These are phyloP conservation scores for Oryza brachyantha DNA, from an alignment of 176 grass and related monocot genomes.

Conservation along the genomic window DNA sequence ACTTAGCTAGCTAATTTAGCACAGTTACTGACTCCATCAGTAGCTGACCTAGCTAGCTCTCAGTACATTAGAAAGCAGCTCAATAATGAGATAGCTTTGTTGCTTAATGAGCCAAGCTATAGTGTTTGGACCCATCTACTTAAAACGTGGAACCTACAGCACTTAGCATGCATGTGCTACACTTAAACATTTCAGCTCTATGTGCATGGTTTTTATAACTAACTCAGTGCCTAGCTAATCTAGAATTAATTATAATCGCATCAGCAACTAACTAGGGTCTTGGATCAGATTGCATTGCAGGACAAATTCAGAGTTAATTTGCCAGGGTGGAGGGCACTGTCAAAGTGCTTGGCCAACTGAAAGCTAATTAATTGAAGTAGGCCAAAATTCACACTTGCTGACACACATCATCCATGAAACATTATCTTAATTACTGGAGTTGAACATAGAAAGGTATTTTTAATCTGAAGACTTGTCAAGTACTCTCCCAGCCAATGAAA, in stretches of 20 bases:
- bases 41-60: conserved; percentile 10
- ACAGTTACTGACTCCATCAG: conserved; percentile 21
- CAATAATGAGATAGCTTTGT: conserved; percentile 29
- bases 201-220: neutral
- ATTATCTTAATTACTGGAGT: neutral
- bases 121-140: conserved; percentile 47
- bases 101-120: conserved; percentile 37
- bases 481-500: conserved; percentile 27
- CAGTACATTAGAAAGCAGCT: conserved; percentile 30
- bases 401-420: conserved; percentile 9
- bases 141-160: conserved; percentile 23
- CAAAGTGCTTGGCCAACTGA: conserved; percentile 40
- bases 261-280: neutral
- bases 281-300: conserved; percentile 3
- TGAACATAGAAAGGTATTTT: conserved; percentile 9
- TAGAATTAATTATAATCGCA: conserved; percentile 15
- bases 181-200: conserved; percentile 30
- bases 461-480: neutral
- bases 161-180: conserved; percentile 40
- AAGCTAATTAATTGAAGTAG: neutral
- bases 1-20: conserved; percentile 10
- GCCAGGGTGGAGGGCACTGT: conserved; percentile 34
- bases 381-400: conserved; percentile 9
- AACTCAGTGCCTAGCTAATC: conserved; percentile 17
- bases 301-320: neutral